Percentiles rank a stretch among this genome's conserved stretches.
Conservation (phyloP, 371 early-diverging fungal species). For the Mucor sp. region DNA sequence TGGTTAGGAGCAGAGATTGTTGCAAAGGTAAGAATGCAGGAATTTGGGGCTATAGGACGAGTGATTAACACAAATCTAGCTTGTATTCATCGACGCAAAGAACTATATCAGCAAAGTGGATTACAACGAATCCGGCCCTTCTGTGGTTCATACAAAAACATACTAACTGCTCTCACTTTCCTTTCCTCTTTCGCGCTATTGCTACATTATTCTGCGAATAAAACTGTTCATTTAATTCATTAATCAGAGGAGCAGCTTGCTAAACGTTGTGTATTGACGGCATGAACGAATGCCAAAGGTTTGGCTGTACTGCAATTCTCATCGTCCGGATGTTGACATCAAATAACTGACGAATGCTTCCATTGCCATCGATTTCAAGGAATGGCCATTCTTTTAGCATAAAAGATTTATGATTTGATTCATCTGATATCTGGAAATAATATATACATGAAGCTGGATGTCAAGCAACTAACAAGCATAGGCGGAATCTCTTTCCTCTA, state of each 20-base stretch:
- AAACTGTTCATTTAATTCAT: neutral
- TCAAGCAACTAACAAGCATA: neutral
- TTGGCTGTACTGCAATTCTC: no score
- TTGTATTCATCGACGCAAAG: constrained; percentile 69
- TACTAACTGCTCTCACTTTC: constrained; percentile 25
- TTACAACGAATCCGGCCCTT: constrained; percentile 80
- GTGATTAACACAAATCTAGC: constrained; percentile 28
- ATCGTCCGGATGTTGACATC: no score
- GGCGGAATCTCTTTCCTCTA: neutral
- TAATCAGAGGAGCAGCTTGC: no score
- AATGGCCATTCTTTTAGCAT: no score
- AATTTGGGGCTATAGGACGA: neutral
- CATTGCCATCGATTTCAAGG: no score
- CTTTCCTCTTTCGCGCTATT: neutral
- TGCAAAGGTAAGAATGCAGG: constrained; percentile 64
- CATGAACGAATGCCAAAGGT: no score
- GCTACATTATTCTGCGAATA: neutral
- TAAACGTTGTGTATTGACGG: no score
- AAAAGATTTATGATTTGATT: no score
- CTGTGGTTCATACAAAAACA: constrained; percentile 66
- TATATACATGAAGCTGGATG: no score
- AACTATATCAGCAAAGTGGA: constrained; percentile 81
- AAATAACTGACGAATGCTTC: no score
- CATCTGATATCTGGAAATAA: no score
- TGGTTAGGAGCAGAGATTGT: constrained; percentile 80